Evolutionary conservation across 306 rosid genomes (phyloP).

Genomic region (Pachyrhizus erosus): DNA sequence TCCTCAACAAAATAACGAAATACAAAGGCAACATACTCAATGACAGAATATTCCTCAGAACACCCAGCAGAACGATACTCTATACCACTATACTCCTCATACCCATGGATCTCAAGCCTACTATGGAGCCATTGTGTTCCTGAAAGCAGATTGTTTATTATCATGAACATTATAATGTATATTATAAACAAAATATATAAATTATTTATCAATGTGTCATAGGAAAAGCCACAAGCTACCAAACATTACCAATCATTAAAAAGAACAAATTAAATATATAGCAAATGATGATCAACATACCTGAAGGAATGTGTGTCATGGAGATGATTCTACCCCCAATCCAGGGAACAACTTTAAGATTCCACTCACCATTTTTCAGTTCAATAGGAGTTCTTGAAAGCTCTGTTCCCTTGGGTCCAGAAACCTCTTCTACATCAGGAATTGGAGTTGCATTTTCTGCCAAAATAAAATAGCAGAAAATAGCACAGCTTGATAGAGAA

Average conservation of each 20-base stretch:
- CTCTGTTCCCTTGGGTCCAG: conserved; percentile 67
- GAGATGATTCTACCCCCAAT: conserved; percentile 95
- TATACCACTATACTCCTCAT: conserved; percentile 88
- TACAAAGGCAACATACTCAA: conserved; percentile 61
- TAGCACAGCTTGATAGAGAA: conserved; percentile 18
- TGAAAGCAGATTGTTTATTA: conserved; percentile 42
- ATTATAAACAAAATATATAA: conserved; percentile 6
- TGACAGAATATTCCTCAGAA: conserved; percentile 79
- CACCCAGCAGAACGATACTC: conserved; percentile 97
- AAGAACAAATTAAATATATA: conserved; percentile 4
- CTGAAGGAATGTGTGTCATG: conserved; percentile 84
- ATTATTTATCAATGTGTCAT: neutral
- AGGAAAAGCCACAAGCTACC: neutral
- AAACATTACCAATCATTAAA: conserved; percentile 23
- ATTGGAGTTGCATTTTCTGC: conserved; percentile 73
- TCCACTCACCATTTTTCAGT: conserved; percentile 77
- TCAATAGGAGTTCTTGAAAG: conserved; percentile 76
- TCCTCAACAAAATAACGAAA: neutral
- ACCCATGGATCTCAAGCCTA: conserved; percentile 80
- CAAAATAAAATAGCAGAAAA: conserved; percentile 38
- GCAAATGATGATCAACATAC: conserved; percentile 50
- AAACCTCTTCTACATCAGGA: conserved; percentile 69
- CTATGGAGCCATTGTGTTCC: conserved; percentile 94
- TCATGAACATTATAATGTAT: conserved; percentile 27
- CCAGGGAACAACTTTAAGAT: conserved; percentile 84